Evolutionary conservation across 495 filamentous ascomycete genomes (phyloP).

Genomic region (Penicillium mononematosum): DNA sequence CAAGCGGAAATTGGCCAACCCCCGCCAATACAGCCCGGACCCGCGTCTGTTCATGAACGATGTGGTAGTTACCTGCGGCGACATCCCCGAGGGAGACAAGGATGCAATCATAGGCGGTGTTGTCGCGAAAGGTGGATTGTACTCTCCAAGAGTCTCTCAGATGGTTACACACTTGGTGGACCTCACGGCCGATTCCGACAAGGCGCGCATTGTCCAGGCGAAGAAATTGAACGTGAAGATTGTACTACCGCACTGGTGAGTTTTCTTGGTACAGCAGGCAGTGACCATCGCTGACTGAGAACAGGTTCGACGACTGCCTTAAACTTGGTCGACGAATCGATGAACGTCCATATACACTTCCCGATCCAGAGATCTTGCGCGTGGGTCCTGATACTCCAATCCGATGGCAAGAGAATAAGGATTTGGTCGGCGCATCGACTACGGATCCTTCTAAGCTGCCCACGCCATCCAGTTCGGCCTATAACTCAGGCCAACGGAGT

Average conservation of each 20-base stretch:
- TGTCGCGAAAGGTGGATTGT: conserved; percentile 82
- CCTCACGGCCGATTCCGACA: conserved; percentile 68
- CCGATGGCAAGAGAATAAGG: conserved; percentile 51
- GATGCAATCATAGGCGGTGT: conserved; percentile 91
- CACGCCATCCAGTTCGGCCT: conserved; percentile 38
- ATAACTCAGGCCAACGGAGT: conserved; percentile 35
- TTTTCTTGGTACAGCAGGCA: not conserved
- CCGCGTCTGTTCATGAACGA: conserved; percentile 85
- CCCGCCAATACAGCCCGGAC: conserved; percentile 85
- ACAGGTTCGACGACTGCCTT: conserved; percentile 93
- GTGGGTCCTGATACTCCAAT: conserved; percentile 54
- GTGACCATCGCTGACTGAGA: conserved; percentile 4
- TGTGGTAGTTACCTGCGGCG: conserved; percentile 70
- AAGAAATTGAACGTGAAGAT: conserved; percentile 73
- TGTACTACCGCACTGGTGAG: conserved; percentile 93
- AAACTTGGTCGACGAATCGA: conserved; percentile 84
- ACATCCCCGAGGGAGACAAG: conserved; percentile 84
- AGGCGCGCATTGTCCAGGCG: conserved; percentile 60
- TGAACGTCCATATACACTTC: conserved; percentile 82
- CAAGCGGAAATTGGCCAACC: conserved; percentile 68
- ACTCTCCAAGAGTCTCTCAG: conserved; percentile 64
- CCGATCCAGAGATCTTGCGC: conserved; percentile 76
- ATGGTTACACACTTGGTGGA: conserved; percentile 88
- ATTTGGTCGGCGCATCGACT: conserved; percentile 73
- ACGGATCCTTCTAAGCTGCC: conserved; percentile 58